Base-by-base conservation (phyloP, 371 early-diverging fungal species). In the Rhizopus sp. region DNA sequence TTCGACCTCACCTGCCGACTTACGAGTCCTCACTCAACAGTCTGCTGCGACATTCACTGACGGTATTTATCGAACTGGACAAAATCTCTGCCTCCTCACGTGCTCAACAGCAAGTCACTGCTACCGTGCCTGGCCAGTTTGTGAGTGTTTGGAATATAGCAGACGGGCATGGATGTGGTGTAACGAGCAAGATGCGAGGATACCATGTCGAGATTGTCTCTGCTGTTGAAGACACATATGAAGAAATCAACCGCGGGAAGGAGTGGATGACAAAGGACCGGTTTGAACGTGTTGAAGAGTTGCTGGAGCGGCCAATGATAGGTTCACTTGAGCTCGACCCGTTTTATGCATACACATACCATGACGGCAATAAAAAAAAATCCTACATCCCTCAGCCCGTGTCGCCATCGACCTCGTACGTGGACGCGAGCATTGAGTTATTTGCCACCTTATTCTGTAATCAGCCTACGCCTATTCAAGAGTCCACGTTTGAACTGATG, bases 401-500 rank as follows among this genome's bases (percentile, higher is more conserved):
- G 0, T 63, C 71, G 5, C 77, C 77, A 12, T 77, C 77, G 0
- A 73, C 73, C 0, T 66, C 68, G 1, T 76, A 74, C 50, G 59
- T 81, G 17, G 73, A 81, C 50, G 61, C 78, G 6, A 70, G 75
- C 17, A 66, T 78, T 9, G 89, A 88, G 46, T 61, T 95, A 9
- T 92, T 94, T 70, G 88, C 90, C 0, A 72, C 84, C 0, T 53
- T 95, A 12, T 87, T 91, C 46, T 81, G 83, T 0, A 64, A 69
- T 12, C 80, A 88, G 34, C 73, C 83, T 1, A 82, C 88, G 17
- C 69, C 80, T 4, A 77, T 84, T 8, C 97, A 96, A 70, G 89
- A 91, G 40, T 72, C 89, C 0, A 63, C 84, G 16, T 78, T 95
- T 53, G 95, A 96, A 35, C 78, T 84, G 4, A 76, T 95, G 53